Evolutionary conservation across 345 rosid genomes (phyloP), one percentile per base, ranked within the genome.

Genomic region (Hypericum perforatum): DNA sequence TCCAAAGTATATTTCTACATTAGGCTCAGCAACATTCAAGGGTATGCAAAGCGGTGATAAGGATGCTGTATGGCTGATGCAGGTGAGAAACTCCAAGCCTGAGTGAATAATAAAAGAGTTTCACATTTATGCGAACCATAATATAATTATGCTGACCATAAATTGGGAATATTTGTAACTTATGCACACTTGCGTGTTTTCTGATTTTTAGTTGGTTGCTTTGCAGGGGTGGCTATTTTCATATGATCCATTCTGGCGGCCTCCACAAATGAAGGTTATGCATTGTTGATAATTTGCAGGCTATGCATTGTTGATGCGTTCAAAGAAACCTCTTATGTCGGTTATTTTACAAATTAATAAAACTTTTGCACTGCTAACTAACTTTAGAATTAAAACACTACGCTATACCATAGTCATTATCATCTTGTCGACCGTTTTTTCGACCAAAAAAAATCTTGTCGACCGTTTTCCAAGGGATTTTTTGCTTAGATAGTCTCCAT

Each of bases 211-310:
- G 63, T 44, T 43, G 8, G 55, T 37, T 41, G 5, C 41, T 49
- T 43, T 60, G 44, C 54, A 83, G 90, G 90, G 90, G 7, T 83
- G 90, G 90, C 67, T 83, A 56, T 83, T 83, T 62, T 78, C 84
- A 49, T 76, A 83, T 59, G 90, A 83, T 72, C 84, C 86, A 47
- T 83, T 83, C 64, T 83, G 90, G 86, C 74, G 76, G 71, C 90
- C 86, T 60, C 77, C 80, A 43, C 86, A 83, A 70, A 78, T 74
- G 86, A 83, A 80, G 84, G 90, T 83, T 41, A 40, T 22, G n/a
- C n/a, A n/a, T n/a, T 68, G 37, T 55, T 37, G 40, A 7, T 41
- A 50, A 10, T 60, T 55, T 47, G 11, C 38, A 49, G 22, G 12
- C 53, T 61, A n/a, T n/a, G n/a, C n/a, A 46, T 45, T 12, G 49